A percentile compares a stretch with the other conserved stretches of the same genome.
Evolutionary conservation across 768 basidiomycete species (phyloP).

Genomic region (Psilocybe tampanensis): DNA sequence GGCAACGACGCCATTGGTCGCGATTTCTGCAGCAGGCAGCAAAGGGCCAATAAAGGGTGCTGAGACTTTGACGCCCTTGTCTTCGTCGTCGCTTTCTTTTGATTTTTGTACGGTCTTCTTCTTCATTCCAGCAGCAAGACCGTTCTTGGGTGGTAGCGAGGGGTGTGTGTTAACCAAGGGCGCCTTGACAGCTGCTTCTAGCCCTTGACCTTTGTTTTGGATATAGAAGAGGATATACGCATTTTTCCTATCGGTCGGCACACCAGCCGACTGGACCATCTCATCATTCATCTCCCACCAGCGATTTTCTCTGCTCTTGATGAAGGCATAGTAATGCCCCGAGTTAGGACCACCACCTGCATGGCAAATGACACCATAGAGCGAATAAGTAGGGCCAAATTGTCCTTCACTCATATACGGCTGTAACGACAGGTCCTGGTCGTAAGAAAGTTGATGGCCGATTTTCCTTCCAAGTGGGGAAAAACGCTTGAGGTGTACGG

Average conservation of each 20-base stretch:
- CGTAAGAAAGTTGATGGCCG: constrained; percentile 75
- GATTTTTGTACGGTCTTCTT: constrained; percentile 44
- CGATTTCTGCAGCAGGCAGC: constrained; percentile 50
- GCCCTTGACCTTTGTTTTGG: constrained; percentile 72
- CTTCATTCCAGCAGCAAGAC: constrained; percentile 53
- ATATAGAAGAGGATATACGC: constrained; percentile 96
- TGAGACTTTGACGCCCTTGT: constrained; percentile 50
- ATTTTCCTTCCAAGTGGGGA: constrained; percentile 90
- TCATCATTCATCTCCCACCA: constrained; percentile 99
- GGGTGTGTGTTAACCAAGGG: constrained; percentile 21
- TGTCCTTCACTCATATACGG: constrained; percentile 84
- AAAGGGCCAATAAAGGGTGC: constrained; percentile 66
- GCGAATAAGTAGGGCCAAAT: constrained; percentile 76
- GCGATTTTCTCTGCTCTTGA: constrained; percentile 65
- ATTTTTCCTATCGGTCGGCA: constrained; percentile 67
- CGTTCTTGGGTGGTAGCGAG: constrained; percentile 29
- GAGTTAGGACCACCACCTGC: constrained; percentile 92
- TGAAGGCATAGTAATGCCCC: constrained; percentile 91
- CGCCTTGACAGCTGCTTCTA: constrained; percentile 62
- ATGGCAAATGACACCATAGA: constrained; percentile 94
- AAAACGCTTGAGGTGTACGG: constrained; percentile 95
- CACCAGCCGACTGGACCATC: constrained; percentile 46
- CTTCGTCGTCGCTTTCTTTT: constrained; percentile 47
- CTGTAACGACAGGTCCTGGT: constrained; percentile 69
- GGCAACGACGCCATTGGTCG: constrained; percentile 23